Evolutionary conservation across 192 early-diverging fungal species (phyloP), one percentile per base, ranked within the genome.

Genomic region (Rhizophagus clarus): DNA sequence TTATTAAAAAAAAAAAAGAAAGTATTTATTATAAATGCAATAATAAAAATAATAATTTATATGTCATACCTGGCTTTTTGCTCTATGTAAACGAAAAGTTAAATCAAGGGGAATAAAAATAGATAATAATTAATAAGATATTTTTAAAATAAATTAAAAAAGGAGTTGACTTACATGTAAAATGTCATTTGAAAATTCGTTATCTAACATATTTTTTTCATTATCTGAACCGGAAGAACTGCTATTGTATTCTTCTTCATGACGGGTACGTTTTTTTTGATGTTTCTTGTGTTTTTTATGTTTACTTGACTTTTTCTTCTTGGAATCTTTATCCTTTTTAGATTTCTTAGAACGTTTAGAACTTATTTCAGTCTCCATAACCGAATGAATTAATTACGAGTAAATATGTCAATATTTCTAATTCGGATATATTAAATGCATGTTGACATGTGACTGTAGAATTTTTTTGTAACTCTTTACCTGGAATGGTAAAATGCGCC

Each of bases 301-400:
- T 51, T 74, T 47, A 34, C 29, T 34, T 71, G 28, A 20, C 26
- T 56, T 74, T 4, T 74, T 40, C 32, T 45, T 74, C 20, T 74
- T 74, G 24, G 72, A 74, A 29, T 24, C 47, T 74, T 56, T 74
- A 60, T 74, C 72, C 45, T 66, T 66, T 66, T 66, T 66, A 4
- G 72, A 47, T 56, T 74, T 74, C 45, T 74, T 74, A 11, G 47
- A 31, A 34, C n/a, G 32, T 47, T 71, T 71, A 14, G 69, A 71
- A 71, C 34, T 42, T 71, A 22, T 1, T 20, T 37, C 40, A 20
- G 40, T 9, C 2, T 71, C 69, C 69, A 71, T 71, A 29, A 64
- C 47, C 4, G 17, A 20, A 51, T 51, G 49, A 20, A 2, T 2
- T 37, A 37, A 37, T 37, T 37, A 37, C 4, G 7, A 40, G 37